Base-by-base conservation (phyloP, 2,329 filamentous ascomycete species). In the Rasamsonia emersonii region DNA sequence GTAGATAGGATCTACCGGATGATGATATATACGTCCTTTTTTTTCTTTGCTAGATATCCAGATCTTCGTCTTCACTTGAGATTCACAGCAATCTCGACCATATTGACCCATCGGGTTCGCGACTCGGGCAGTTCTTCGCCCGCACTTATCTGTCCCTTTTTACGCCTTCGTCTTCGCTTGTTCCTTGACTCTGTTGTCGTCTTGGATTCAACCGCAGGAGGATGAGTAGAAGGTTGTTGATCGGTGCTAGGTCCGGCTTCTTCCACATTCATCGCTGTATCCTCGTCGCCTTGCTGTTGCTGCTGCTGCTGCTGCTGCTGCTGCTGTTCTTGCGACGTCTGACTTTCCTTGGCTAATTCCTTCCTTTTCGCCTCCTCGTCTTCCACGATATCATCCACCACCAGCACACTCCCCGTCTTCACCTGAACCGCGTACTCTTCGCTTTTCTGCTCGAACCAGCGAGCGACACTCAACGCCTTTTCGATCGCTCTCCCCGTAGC, bases 401-500 rank as follows among this genome's bases (percentile, higher is more conserved):
- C 71, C 34, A 65, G 54, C 28, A 75, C 67, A 50, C 59, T 73
- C 16, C 73, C 73, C 39, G 72, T 73, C 46, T 62, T 64, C 23
- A 78, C 54, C 28, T 54, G 57, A 3, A 77, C 70, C 5, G 45
- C 48, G 49, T 66, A 77, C 38, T 59, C 53, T 32, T 64, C 61
- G 24, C 34, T 24, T 41, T 70, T 62, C 35, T 67, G 62, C 49
- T 70, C 65, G 43, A 79, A 78, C 64, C 65, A 73, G 30, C 68
- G 49, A 2, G 63, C 74, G 15, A 79, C 44, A 24, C 64, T 62
- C 51, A 78, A 47, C 9, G 69, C 73, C 49, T 70, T 68, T 35
- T 67, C 59, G 40, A 79, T 76, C 21, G 75, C 75, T 30, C 68
- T 64, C 4, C 74, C 75, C 7, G 71, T 75, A 4, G 69, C 75